These are phyloP conservation scores for Malbranchea cinnamomea DNA, from an alignment of 2,329 filamentous ascomycete species.

Conservation along the genomic window DNA sequence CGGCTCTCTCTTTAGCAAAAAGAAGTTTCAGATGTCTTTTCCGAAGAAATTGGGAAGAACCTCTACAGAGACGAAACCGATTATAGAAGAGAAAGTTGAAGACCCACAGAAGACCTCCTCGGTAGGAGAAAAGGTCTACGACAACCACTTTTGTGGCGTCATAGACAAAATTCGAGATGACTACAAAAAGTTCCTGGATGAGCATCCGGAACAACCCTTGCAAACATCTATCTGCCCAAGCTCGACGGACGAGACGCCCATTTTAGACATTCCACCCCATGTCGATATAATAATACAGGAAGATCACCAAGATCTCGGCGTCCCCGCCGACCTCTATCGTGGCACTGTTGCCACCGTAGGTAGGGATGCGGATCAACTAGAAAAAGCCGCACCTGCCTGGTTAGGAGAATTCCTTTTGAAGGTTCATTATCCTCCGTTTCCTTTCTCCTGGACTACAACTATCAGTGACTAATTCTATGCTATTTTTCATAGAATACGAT, in stretches of 20 bases:
- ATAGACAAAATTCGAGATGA: slow-evolving; percentile 31
- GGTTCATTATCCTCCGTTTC: slow-evolving; percentile 28
- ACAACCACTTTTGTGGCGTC: slow-evolving; percentile 32
- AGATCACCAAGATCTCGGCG: slow-evolving; percentile 46
- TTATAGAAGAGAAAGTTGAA: slow-evolving; percentile 57
- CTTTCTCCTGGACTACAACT: not conserved
- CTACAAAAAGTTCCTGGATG: slow-evolving; percentile 29
- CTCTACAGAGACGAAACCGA: slow-evolving; percentile 53
- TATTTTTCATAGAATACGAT: slow-evolving; percentile 48
- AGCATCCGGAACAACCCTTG: slow-evolving; percentile 23
- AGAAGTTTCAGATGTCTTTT: slow-evolving; percentile 63
- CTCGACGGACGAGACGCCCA: slow-evolving; percentile 30
- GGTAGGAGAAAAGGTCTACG: slow-evolving; percentile 32
- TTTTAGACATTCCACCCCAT: slow-evolving; percentile 28
- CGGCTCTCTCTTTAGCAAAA: slow-evolving; percentile 57
- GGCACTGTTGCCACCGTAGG: slow-evolving; percentile 70
- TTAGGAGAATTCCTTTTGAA: slow-evolving; percentile 71
- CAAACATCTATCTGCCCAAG: slow-evolving; percentile 28
- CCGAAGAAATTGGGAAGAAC: slow-evolving; percentile 69
- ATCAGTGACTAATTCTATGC: slow-evolving; percentile 1
- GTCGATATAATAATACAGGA: slow-evolving; percentile 52
- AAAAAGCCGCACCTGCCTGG: slow-evolving; percentile 82
- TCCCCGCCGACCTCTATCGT: slow-evolving; percentile 72
- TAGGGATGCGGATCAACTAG: slow-evolving; percentile 64
- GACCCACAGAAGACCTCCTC: slow-evolving; percentile 37